Evolutionary conservation across 1,284 basidiomycete genomes (phyloP).

Genomic region (Neonothopanus nambi): DNA sequence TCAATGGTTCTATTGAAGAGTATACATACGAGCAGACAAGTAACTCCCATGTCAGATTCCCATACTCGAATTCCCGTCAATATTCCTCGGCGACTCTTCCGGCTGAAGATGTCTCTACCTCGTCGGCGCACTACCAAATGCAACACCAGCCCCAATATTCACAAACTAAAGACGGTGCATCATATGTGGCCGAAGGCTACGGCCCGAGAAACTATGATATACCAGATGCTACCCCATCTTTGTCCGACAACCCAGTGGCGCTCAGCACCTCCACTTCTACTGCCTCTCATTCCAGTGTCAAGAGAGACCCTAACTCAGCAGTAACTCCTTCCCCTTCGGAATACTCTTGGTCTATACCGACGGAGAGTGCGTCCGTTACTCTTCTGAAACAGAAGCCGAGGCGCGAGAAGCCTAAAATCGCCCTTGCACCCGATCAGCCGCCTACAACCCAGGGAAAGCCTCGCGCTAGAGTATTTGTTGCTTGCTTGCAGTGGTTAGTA

Average conservation of each 20-base stretch:
- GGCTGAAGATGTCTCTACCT: not conserved
- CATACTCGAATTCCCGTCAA: conserved; percentile 1
- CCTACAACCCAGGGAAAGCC: conserved; percentile 74
- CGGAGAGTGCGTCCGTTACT: not conserved
- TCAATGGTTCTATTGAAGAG: conserved; percentile 1
- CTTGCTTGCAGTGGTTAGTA: conserved; percentile 71
- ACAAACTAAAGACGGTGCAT: not conserved
- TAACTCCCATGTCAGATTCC: not conserved
- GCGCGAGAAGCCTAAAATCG: conserved; percentile 61
- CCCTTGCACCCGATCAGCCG: conserved; percentile 69
- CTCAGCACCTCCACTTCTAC: not conserved
- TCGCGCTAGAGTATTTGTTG: conserved; percentile 73
- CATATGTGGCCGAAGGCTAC: not conserved
- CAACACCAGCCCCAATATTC: not conserved
- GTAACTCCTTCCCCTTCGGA: not conserved
- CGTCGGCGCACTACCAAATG: not conserved
- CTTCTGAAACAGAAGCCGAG: conserved; percentile 40
- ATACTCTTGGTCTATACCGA: not conserved
- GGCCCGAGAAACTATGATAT: not conserved
- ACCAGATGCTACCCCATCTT: not conserved
- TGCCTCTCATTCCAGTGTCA: not conserved
- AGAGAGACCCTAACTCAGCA: not conserved
- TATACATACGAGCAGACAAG: not conserved
- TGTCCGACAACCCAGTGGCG: not conserved
- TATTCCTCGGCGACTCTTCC: conserved; percentile 1